Conservation (phyloP, 1,284 basidiomycete species). For the Microbotryum intermedium region DNA sequence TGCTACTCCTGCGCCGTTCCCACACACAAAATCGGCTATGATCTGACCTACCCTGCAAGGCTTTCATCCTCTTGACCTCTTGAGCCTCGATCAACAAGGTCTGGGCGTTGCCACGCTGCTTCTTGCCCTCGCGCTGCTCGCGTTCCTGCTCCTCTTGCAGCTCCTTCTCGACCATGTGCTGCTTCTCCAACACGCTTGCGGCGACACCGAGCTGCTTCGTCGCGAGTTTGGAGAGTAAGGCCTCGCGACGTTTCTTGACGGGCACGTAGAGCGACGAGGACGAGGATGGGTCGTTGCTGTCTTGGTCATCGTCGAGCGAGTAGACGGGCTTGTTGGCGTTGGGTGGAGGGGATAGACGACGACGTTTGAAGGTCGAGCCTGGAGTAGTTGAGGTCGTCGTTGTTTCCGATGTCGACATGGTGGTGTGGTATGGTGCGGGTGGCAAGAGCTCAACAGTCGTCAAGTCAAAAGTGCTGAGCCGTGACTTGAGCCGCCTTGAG, state of each 20-base stretch:
- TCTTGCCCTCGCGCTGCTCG: conserved; percentile 63
- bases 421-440: neutral
- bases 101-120: conserved; percentile 60
- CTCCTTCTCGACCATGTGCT: conserved; percentile 46
- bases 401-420: neutral
- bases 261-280: conserved; percentile 57
- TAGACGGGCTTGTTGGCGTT: conserved; percentile 9
- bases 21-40: too few species aligned
- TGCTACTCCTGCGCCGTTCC: too few species aligned
- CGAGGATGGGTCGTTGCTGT: neutral
- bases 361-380: conserved; percentile 7
- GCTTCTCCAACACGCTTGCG: conserved; percentile 7
- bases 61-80: conserved; percentile 75
- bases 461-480: too few species aligned
- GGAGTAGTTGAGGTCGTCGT: neutral
- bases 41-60: conserved; percentile 57
- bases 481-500: too few species aligned
- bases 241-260: conserved; percentile 71
- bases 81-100: conserved; percentile 83
- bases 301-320: conserved; percentile 17
- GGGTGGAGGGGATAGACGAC: conserved; percentile 14
- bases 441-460: neutral
- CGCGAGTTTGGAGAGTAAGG: conserved; percentile 62
- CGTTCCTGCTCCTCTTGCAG: conserved; percentile 59
- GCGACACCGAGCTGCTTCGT: conserved; percentile 41